Base-by-base conservation (phyloP, 805 yeast species). In the Scheffersomyces amazonensis region DNA sequence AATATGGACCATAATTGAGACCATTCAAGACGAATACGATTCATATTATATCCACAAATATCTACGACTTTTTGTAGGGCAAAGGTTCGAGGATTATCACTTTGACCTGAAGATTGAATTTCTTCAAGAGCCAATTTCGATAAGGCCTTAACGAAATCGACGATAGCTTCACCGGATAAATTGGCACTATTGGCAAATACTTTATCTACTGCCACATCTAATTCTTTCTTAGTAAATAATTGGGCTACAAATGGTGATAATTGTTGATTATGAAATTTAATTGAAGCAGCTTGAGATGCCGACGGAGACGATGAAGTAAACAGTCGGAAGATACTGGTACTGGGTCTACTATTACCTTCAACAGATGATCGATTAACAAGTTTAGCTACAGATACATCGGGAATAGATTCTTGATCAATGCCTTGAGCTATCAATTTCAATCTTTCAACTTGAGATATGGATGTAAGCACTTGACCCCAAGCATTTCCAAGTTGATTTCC, bases 11-110 rank as follows among this genome's bases (percentile, higher is more conserved):
- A 93, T 42, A 93, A 71, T 38, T 87, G 91, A 5, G 96, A 80
- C 97, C 99, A 93, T 63, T 95, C 96, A 44, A 93, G 81, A 60
- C 96, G 80, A 51, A 93, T 90, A 69, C 99, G 85, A 35, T 81
- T 81, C 97, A 93, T 93, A 59, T 95, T 95, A 69, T 95, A 93
- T 62, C 93, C 91, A 63, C 97, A 91, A 31, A 93, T 95, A 62
- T 95, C 99, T 36, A 93, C 96, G 73, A 93, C 86, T 57, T 93
- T 93, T 56, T 89, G 98, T 46, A 93, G 66, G 0, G 98, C 87
- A 56, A 87, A 95, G 64, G 88, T 83, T 58, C 99, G 74, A 27
- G 98, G 99, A 44, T 87, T 80, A 5, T 75, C 70, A 31, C 90
- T 81, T 53, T 80, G 80, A 5, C 89, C 90, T 1, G 95, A 84